A percentile compares a stretch with the other conserved stretches of the same genome.
These are phyloP conservation scores for Fomitiporia mediterranea DNA, from an alignment of 1,284 basidiomycete genomes.

Conservation along the genomic window DNA sequence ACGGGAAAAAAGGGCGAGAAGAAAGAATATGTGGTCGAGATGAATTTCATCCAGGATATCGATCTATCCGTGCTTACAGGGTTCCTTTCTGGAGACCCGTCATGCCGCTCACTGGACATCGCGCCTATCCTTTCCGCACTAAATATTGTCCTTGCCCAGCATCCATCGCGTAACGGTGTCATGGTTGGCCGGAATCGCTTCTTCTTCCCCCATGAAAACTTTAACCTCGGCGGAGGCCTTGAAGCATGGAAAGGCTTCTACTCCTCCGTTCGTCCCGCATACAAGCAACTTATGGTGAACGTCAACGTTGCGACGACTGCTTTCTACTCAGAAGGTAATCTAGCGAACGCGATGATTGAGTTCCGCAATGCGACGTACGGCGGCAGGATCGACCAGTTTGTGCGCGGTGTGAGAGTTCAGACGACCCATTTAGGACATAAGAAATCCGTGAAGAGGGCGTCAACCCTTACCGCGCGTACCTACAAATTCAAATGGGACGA, in stretches of 20 bases:
- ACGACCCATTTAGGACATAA: constrained; percentile 54
- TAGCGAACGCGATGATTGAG: constrained; percentile 50
- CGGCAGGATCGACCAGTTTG: constrained; percentile 48
- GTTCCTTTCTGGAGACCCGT: constrained; percentile 53
- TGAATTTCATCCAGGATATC: constrained; percentile 54
- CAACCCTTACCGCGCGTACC: constrained; percentile 42
- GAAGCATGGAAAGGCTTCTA: constrained; percentile 72
- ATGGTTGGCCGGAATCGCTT: constrained; percentile 72
- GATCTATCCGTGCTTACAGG: constrained; percentile 55
- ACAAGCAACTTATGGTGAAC: constrained; percentile 73
- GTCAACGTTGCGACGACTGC: constrained; percentile 76
- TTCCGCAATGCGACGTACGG: constrained; percentile 50
- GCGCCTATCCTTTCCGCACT: constrained; percentile 66
- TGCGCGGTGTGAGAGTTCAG: constrained; percentile 52
- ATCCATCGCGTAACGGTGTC: constrained; percentile 58
- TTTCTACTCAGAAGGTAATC: constrained; percentile 62
- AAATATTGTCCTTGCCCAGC: constrained; percentile 63
- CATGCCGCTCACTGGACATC: constrained; percentile 60
- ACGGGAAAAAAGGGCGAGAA: constrained; percentile 36
- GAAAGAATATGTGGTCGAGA: constrained; percentile 58
- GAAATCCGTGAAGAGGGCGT: constrained; percentile 54
- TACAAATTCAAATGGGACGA: constrained; percentile 54
- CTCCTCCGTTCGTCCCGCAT: constrained; percentile 66
- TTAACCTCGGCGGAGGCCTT: constrained; percentile 53
- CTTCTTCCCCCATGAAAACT: constrained; percentile 57